Conservation (phyloP, 2,329 filamentous ascomycete species). For the Arthroderma sp. region DNA sequence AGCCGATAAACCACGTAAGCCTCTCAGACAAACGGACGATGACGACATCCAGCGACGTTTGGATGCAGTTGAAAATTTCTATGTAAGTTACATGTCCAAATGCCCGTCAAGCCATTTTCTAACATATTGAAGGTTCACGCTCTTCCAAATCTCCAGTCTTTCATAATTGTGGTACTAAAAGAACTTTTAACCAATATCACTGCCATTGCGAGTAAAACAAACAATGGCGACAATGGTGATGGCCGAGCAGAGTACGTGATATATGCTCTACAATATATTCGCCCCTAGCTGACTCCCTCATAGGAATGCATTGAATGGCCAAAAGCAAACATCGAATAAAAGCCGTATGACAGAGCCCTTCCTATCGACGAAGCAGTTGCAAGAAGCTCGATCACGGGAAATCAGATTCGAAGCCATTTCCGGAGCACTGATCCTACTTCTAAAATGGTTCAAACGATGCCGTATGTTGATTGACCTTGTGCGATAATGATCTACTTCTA, state of each 20-base stretch:
- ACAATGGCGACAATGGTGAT: constrained; percentile 35
- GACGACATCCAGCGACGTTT: constrained; percentile 45
- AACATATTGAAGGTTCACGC: constrained; percentile 43
- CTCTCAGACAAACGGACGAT: constrained; percentile 25
- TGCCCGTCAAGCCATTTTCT: neutral
- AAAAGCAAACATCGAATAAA: neutral
- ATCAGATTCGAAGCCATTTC: constrained; percentile 85
- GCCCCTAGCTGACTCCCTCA: neutral
- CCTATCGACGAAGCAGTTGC: constrained; percentile 56
- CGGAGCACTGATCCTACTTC: constrained; percentile 69
- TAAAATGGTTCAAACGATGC: constrained; percentile 95
- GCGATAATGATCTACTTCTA: constrained; percentile 4
- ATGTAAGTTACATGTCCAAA: constrained; percentile 47
- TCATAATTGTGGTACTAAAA: constrained; percentile 86
- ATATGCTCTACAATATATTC: neutral
- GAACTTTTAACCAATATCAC: constrained; percentile 79
- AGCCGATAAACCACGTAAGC: constrained; percentile 10
- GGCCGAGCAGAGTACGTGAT: constrained; percentile 37
- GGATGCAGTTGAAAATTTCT: constrained; percentile 66
- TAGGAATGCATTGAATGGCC: neutral
- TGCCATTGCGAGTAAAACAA: constrained; percentile 53
- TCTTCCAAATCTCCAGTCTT: constrained; percentile 76
- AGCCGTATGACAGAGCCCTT: neutral
- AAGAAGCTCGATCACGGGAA: constrained; percentile 69
- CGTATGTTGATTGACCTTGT: constrained; percentile 47